Evolutionary conservation across 2,329 filamentous ascomycete genomes (phyloP).

Genomic region (Pseudogymnoascus sp.): DNA sequence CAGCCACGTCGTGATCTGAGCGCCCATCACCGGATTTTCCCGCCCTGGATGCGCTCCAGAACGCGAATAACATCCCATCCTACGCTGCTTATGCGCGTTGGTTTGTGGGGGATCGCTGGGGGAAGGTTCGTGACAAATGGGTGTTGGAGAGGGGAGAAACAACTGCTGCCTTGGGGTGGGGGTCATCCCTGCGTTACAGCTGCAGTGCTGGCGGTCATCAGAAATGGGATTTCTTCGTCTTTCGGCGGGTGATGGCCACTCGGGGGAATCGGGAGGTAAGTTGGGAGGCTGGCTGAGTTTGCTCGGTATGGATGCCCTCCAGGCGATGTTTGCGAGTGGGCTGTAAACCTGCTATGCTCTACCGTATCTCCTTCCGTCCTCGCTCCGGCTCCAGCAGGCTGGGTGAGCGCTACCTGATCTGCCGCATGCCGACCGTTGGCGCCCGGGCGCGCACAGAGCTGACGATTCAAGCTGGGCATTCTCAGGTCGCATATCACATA

Average conservation of each 20-base stretch:
- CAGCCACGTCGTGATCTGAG: not conserved
- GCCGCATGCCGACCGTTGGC: not conserved
- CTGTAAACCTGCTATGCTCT: not conserved
- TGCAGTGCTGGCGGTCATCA: not conserved
- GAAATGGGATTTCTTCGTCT: not conserved
- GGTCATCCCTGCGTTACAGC: not conserved
- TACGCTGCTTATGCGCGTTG: not conserved
- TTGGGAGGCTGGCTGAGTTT: not conserved
- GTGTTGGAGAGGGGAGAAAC: not conserved
- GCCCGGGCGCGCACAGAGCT: not conserved
- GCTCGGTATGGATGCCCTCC: not conserved
- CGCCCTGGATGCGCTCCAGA: not conserved
- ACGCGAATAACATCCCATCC: not conserved
- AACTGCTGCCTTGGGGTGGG: not conserved
- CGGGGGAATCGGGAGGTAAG: not conserved
- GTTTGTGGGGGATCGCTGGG: conserved; percentile 5
- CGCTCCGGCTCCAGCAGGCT: not conserved
- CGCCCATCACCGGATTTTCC: not conserved
- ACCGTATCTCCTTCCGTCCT: not conserved
- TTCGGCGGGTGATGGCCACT: not conserved
- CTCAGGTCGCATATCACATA: not conserved
- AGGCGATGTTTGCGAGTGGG: not conserved
- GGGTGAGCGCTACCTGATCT: not conserved
- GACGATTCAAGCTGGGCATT: not conserved
- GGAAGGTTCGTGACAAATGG: not conserved